Base-by-base conservation (phyloP, 2,329 filamentous ascomycete species). In the Colletotrichum melonis region DNA sequence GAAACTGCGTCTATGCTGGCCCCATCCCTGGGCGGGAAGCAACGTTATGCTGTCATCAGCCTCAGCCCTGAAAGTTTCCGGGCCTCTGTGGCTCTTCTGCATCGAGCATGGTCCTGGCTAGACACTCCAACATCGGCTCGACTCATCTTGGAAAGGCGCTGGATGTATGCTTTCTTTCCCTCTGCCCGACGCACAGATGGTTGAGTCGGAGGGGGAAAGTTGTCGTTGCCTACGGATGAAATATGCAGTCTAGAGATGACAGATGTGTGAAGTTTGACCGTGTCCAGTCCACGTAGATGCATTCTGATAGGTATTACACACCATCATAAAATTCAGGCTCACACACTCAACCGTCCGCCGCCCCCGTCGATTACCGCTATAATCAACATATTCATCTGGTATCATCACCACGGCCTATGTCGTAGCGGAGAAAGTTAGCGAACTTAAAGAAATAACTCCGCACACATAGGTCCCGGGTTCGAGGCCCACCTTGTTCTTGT, bases 41-140 rank as follows among this genome's bases (percentile, higher is more conserved):
- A 65, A 70, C 67, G 67, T 35, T 70, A 70, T 65, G 65, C 59
- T 69, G 67, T 73, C 70, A 70, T 70, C 67, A 62, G 26, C 60
- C 58, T 65, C 67, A 70, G 70, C 70, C 67, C 70, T 70, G 67
- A 54, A 38, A 49, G 46, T 70, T 65, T 69, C n/a, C 35, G n/a
- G 19, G 52, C 26, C 16, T 52, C 12, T n/a, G 46, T 28, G 16
- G 4, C 26, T 12, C 19, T n/a, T 32, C 28, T 30, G 22, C 28
- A 26, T 46, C 55, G 28, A 59, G 55, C 38, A 8, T 38, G 22
- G 22, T 12, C 22, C 56, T 35, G 38, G 16, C n/a, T 11, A 7
- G 14, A 14, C 35, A 30, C 11, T n/a, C 16, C 22, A n/a, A 49
- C 30, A 62, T 59, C 56, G 11, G 32, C 55, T 38, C 60, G 55